Evolutionary conservation across 1,139 yeast species (phyloP).

Genomic region (Candida gigantensis): DNA sequence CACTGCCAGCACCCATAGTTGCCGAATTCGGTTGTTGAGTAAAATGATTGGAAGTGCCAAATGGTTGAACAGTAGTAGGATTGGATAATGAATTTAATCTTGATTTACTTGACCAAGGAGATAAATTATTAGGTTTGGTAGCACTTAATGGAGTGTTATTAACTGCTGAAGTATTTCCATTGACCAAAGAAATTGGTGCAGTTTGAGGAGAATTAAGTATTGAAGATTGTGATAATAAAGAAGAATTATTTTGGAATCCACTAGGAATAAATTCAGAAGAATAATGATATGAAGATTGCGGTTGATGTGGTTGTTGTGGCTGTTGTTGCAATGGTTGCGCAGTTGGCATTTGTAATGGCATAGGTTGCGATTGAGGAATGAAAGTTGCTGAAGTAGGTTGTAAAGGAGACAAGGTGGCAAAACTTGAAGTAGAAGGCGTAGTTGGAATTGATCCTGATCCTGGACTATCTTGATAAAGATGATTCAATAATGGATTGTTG

Average conservation of each 20-base stretch:
- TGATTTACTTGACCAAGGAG: conserved; percentile 17
- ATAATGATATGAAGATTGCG: conserved; percentile 1
- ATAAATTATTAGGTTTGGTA: conserved; percentile 6
- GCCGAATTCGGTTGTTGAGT: conserved; percentile 6
- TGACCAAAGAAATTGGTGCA: conserved; percentile 8
- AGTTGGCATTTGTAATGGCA: neutral
- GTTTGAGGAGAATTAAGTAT: conserved; percentile 12
- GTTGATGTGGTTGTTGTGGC: neutral
- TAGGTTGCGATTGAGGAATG: conserved; percentile 6
- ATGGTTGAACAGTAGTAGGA: conserved; percentile 8
- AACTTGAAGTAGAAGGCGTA: conserved; percentile 18
- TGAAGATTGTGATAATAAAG: conserved; percentile 4
- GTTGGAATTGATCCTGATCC: conserved; percentile 26
- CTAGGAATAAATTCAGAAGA: conserved; percentile 7
- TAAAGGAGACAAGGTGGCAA: conserved; percentile 14
- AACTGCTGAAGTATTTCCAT: conserved; percentile 6
- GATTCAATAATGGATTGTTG: conserved; percentile 33
- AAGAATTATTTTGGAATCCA: conserved; percentile 4
- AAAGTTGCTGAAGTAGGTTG: conserved; percentile 10
- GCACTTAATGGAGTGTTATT: conserved; percentile 2
- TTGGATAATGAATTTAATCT: conserved; percentile 15
- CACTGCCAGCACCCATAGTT: no score
- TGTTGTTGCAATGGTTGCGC: neutral
- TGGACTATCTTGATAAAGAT: conserved; percentile 36
- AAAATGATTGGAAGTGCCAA: conserved; percentile 1